Base-by-base conservation (phyloP, 495 filamentous ascomycete species). In the Aspergillus leporis region DNA sequence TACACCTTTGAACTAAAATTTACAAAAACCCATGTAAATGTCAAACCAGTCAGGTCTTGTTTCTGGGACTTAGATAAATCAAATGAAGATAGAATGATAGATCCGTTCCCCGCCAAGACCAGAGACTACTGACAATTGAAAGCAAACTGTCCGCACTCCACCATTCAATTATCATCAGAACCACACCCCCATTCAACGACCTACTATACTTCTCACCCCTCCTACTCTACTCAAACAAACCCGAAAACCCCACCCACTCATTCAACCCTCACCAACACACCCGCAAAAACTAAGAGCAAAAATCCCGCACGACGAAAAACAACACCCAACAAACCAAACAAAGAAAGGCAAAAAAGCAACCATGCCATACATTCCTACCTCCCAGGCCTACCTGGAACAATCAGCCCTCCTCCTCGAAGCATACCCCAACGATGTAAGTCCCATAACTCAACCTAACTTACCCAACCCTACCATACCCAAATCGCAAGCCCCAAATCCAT, bases 361-460 rank as follows among this genome's bases (percentile, higher is more conserved):
- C 60, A 69, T 89, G 86, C 81, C 84, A n/a, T 81, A 83, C 71
- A 75, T 88, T 50, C 65, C 78, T 7, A 85, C 83, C 41, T 78
- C 79, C 60, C 78, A 86, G 69, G 77, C 83, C 63, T 89, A 81
- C 81, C 79, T 87, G 58, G 78, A 85, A 62, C 83, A 88, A 66
- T 87, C 86, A 1, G 74, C 78, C 4, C 74, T 85, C 32, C 78
- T 89, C 31, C 72, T 88, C 43, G 74, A 87, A 67, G 85, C 86
- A 51, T 84, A 84, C 47, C 86, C 86, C 7, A 83, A 83, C 10
- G 82, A 82, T 12, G 86, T 88, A 82, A 58, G 81, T 69, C 21
- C 18, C 25, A 45, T 48, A 10, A 25, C 9, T 18, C 13, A 21
- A 4, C 53, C 53, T 56, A 61, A 31, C 40, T 21, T 38, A 28